Percentiles rank a stretch among this genome's conserved stretches.
Conservation (phyloP, 140 eudicot genomes). For the Flaveria floridana region DNA sequence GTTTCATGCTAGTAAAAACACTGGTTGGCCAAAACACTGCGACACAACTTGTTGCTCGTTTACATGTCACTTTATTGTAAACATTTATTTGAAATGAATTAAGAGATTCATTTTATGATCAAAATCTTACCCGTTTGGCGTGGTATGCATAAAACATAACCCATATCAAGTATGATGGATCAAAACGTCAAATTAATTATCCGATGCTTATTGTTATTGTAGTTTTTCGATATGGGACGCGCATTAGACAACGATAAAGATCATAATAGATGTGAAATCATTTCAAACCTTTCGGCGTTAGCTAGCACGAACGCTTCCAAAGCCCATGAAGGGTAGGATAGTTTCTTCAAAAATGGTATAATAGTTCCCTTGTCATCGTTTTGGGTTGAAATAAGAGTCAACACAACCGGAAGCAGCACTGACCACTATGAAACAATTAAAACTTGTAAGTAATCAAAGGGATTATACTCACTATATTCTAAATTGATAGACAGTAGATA, state of each 20-base stretch:
- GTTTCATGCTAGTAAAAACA: not conserved
- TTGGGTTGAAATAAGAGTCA: slow-evolving; percentile 82
- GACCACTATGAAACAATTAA: slow-evolving; percentile 67
- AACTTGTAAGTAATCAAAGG: not conserved
- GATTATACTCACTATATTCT: not conserved
- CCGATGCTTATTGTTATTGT: no score
- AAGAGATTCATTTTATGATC: no score
- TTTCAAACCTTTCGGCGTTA: slow-evolving; percentile 74
- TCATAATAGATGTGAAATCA: not conserved
- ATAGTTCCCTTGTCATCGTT: slow-evolving; percentile 37
- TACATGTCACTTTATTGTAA: no score
- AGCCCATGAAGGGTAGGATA: slow-evolving; percentile 89
- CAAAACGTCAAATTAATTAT: no score
- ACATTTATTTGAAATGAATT: no score
- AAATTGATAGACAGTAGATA: not conserved
- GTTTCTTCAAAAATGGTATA: slow-evolving; percentile 35
- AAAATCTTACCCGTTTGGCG: no score
- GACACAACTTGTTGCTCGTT: no score
- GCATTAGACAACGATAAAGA: not conserved
- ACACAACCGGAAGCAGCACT: slow-evolving; percentile 88
- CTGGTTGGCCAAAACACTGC: no score
- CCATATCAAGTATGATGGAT: no score
- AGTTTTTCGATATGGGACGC: no score
- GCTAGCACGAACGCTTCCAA: slow-evolving; percentile 87
- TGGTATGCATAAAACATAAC: no score